These are phyloP conservation scores for Geum urbanum DNA, from an alignment of 306 rosid species.

Conservation along the genomic window DNA sequence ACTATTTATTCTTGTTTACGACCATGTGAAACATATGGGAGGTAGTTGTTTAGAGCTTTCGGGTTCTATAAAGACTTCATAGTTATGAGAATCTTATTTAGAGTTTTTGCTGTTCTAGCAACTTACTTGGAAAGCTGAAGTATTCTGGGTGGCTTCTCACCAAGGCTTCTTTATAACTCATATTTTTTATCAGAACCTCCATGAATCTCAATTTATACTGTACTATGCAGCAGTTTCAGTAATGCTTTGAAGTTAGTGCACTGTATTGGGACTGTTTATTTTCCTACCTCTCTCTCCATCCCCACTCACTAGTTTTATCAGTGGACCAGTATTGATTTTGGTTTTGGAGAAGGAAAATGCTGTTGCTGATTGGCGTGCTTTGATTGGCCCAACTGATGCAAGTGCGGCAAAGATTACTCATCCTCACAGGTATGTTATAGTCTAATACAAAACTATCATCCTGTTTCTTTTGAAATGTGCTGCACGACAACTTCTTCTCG, in stretches of 20 bases:
- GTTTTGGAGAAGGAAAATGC: constrained; percentile 84
- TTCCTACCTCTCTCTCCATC: constrained; percentile 8
- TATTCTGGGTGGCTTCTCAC: constrained; percentile 6
- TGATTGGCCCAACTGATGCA: constrained; percentile 94
- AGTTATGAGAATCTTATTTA: background rate
- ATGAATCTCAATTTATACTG: background rate
- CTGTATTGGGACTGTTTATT: background rate
- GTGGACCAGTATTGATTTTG: constrained; percentile 75
- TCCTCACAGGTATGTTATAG: constrained; percentile 62
- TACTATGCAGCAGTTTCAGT: background rate
- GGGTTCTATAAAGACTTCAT: background rate
- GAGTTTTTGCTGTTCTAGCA: constrained; percentile 4
- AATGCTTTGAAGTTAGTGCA: background rate
- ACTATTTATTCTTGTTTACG: background rate
- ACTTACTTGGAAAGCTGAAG: background rate
- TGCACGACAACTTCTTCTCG: constrained; percentile 11
- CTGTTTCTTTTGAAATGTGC: constrained; percentile 6
- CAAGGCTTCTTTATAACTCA: background rate
- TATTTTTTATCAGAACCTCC: background rate
- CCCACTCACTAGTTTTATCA: constrained; percentile 23
- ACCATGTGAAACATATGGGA: background rate
- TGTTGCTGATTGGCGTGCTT: constrained; percentile 77
- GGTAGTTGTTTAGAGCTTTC: background rate
- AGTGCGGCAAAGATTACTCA: constrained; percentile 72
- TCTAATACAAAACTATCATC: background rate